Base-by-base conservation (phyloP, 1,139 yeast genomes). In the Saccharomycopsis hybrid region DNA sequence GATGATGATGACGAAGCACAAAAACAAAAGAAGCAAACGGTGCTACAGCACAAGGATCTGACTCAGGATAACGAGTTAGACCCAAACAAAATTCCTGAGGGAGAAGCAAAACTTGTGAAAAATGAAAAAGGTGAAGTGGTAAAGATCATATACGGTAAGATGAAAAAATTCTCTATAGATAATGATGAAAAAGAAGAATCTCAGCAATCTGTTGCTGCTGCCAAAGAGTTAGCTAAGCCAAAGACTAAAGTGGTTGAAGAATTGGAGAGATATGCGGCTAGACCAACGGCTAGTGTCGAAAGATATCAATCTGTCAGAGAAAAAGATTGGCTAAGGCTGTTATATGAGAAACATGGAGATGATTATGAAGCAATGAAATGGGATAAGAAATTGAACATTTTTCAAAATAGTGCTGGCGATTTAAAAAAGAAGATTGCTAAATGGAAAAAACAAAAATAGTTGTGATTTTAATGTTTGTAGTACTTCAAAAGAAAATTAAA, bases 301-400 rank as follows among this genome's bases (percentile, higher is more conserved):
- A 76, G 88, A 60, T 70, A 65, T 43, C 85, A 79, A 58, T 79
- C 89, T 51, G 82, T 76, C 43, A 72, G 95, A 59, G 97, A 92
- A 66, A 68, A 66, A 46, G 85, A 76, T 39, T 88, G 96, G 95
- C 67, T 88, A 44, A 68, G 67, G 48, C 67, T 68, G 28, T 71
- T 92, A 47, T 75, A 82, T 54, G 78, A 77, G 31, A 88, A 87
- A 65, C 80, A 92, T 63, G 97, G 97, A 24, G 95, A 89, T 56
- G 84, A 92, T 64, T 89, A 81, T 63, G 83, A 78, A 48, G 85
- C 81, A 60, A 92, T 94, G 97, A 84, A 81, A 64, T 85, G 95
- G 85, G 98, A 92, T 64, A 79, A 77, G 68, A 85, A 85, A 65
- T 72, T 90, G 56, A 92, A 92, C 64, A 76, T 85, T 2, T 78